phyloP scores from a whole-genome alignment of 108 stramenopile species.

The Skeletonema potamos region DNA sequence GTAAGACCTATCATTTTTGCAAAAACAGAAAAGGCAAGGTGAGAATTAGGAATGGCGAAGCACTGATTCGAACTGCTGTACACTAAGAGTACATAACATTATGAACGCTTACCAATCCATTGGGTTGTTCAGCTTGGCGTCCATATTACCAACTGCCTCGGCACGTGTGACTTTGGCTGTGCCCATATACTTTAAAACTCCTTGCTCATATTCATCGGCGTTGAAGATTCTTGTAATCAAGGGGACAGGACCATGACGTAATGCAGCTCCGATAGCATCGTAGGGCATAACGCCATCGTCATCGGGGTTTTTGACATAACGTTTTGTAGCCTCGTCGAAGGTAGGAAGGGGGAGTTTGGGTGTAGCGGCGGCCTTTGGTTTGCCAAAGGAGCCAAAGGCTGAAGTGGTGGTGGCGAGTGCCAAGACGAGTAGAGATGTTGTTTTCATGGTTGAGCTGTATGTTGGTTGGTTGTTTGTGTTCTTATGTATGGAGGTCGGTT shows the following conservation, averaged over 20 bases:
- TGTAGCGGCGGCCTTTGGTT: not conserved
- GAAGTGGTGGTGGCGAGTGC: not conserved
- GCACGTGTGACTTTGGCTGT: slow-evolving; percentile 32
- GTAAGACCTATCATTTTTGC: slow-evolving; percentile 25
- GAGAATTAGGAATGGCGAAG: too few relatives aligned
- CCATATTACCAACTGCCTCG: slow-evolving; percentile 60
- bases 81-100: too few relatives aligned
- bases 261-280: slow-evolving; percentile 53
- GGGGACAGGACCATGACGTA: slow-evolving; percentile 57
- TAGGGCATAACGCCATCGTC: slow-evolving; percentile 59
- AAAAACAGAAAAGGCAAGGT: too few relatives aligned
- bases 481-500: not conserved
- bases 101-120: slow-evolving; percentile 47
- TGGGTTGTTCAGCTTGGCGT: slow-evolving; percentile 63
- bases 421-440: slow-evolving; percentile 1
- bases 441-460: not conserved
- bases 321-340: slow-evolving; percentile 38
- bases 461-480: not conserved
- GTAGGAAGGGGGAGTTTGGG: slow-evolving; percentile 41
- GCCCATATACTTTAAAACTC: slow-evolving; percentile 57
- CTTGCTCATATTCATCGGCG: slow-evolving; percentile 59
- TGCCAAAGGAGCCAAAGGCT: slow-evolving; percentile 25
- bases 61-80: too few relatives aligned
- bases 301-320: slow-evolving; percentile 29
- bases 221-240: slow-evolving; percentile 49